Conservation (phyloP, 108 stramenopile species). For the Fragilariopsis cylindrus region DNA sequence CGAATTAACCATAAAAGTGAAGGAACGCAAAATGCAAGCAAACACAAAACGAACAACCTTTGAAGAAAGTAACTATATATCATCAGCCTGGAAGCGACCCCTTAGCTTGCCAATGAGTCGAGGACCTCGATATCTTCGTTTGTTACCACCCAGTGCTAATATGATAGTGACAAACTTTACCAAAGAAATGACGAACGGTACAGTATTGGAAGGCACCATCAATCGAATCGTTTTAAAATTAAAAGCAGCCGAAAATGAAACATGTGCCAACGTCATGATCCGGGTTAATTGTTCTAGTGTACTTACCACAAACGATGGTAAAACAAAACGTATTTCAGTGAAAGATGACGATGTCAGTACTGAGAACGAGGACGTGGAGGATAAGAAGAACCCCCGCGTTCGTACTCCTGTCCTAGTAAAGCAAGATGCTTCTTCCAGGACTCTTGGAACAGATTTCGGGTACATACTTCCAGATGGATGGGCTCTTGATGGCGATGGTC, state of each 20-base stretch:
- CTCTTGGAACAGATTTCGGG: slow-evolving; percentile 36
- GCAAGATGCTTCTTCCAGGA: neutral
- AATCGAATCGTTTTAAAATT: slow-evolving; percentile 74
- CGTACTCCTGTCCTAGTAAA: slow-evolving; percentile 45
- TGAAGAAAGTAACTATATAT: slow-evolving; percentile 80
- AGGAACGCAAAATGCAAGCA: slow-evolving; percentile 20
- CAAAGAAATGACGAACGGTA: slow-evolving; percentile 45
- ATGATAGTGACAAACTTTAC: slow-evolving; percentile 72
- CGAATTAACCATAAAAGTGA: slow-evolving; percentile 43
- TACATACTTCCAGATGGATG: slow-evolving; percentile 64
- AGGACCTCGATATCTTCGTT: slow-evolving; percentile 77
- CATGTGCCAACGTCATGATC: slow-evolving; percentile 59
- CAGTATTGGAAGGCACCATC: slow-evolving; percentile 81
- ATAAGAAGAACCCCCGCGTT: slow-evolving; percentile 24
- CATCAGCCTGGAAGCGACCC: slow-evolving; percentile 75
- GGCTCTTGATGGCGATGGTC: slow-evolving; percentile 38
- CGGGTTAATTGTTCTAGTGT: slow-evolving; percentile 43
- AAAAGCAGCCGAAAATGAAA: slow-evolving; percentile 49
- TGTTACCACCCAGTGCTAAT: slow-evolving; percentile 64
- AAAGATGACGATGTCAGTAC: slow-evolving; percentile 5
- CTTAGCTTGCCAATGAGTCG: slow-evolving; percentile 45
- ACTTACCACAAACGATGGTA: slow-evolving; percentile 34
- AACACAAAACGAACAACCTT: slow-evolving; percentile 54
- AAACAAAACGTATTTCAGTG: slow-evolving; percentile 20
- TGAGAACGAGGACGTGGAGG: slow-evolving; percentile 7